Conservation (phyloP, 169 alveolate genomes). For the Toxoplasma gondii region DNA sequence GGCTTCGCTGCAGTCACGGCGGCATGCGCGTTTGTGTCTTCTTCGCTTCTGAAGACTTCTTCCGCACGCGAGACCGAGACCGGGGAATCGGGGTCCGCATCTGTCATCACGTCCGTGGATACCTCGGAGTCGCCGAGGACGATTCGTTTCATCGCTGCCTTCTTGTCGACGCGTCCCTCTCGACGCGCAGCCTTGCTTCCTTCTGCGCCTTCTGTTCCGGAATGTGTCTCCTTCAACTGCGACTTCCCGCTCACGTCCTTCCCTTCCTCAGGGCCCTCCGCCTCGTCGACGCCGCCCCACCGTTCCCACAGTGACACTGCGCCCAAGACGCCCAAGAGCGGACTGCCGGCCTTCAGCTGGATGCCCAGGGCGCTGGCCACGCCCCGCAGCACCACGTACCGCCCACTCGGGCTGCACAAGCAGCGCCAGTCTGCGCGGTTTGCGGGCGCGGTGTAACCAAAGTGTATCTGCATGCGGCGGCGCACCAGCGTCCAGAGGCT, state of each 20-base stretch:
- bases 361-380: background rate
- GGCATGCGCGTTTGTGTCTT: background rate
- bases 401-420: background rate
- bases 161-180: no score
- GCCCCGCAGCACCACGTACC: conserved; percentile 4
- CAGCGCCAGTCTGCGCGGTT: background rate
- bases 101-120: background rate
- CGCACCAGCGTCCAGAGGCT: background rate
- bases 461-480: background rate
- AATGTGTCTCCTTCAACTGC: background rate
- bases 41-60: background rate
- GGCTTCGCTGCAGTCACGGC: no score
- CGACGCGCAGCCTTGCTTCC: background rate
- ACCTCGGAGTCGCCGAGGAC: background rate
- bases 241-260: background rate
- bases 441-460: background rate
- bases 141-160: no score
- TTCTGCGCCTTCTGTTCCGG: background rate
- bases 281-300: background rate
- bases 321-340: background rate
- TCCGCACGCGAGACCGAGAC: background rate
- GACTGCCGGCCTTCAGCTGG: background rate
- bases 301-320: background rate
- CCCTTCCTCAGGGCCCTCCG: background rate
- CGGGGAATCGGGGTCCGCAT: background rate